Base-by-base conservation (phyloP, 306 rosid species). In the Prunus mongolica region DNA sequence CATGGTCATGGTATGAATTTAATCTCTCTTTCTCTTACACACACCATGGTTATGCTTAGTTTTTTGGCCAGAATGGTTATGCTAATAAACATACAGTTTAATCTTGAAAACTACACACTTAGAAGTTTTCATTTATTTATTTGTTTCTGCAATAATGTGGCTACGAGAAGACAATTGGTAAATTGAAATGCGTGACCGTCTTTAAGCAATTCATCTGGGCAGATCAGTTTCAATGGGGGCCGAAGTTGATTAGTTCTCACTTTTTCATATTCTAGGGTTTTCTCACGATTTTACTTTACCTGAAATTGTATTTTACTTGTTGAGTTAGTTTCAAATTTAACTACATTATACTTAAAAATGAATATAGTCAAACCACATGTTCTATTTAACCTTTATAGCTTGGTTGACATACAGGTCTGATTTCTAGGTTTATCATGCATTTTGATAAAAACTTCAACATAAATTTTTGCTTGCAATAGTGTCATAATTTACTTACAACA, bases 1-100 rank as follows among this genome's bases (percentile, higher is more conserved):
- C 76, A 95, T 95, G 99, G 96, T 92, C 71, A 95, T 95, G 99
- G 99, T 95, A 89, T 71, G 91, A 44, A 73, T 11, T 51, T 44
- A 65, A 57, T 69, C 1, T 75, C 85, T 55, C 28, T 74, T 66
- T 47, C 52, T 77, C 44, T 34, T 41, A 11, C 6, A 4, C 15
- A 38, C 10, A 24, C 52, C 6, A 72, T 38, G 65, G 38, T 24
- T 52, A 18, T 38, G 24, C 20, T 9, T 24, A 55, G 44, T 8
- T 38, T 38, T 38, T 38, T 38, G 8, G 44, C 44, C 44, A 38
- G 44, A 38, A 72, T 20, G 65, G 38, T 24, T 34, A 18, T 38
- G 24, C 20, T 15, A 22, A 55, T 45, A 22, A 22, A 27, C 9
- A 4, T 41, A 55, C 5, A 24, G 34, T 52, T 44, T 55, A 55